A percentile compares a stretch with the other conserved stretches of the same genome.
These are phyloP conservation scores for Leccinum imitatum DNA, from an alignment of 768 basidiomycete genomes.

Conservation along the genomic window DNA sequence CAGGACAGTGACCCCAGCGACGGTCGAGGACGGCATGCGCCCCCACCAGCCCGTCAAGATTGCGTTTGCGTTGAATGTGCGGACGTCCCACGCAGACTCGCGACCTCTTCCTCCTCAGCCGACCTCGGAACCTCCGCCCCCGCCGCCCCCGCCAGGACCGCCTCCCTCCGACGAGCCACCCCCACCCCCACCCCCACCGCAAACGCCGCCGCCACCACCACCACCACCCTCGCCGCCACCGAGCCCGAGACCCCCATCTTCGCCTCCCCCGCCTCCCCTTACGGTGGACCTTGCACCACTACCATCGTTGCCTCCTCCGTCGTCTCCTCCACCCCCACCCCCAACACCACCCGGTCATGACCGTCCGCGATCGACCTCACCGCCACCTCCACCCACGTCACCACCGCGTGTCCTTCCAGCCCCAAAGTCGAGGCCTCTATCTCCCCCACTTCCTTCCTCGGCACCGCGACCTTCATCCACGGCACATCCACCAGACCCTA, in stretches of 20 bases:
- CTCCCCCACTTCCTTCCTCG: slow-evolving; percentile 24
- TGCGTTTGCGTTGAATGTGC: slow-evolving; percentile 32
- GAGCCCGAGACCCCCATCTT: slow-evolving; percentile 27
- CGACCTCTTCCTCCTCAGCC: slow-evolving; percentile 37
- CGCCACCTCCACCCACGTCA: slow-evolving; percentile 27
- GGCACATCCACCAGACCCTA: slow-evolving; percentile 25
- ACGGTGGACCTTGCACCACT: slow-evolving; percentile 6
- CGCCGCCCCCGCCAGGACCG: slow-evolving; percentile 33
- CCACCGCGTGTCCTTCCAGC: slow-evolving; percentile 23
- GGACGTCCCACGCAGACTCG: slow-evolving; percentile 25
- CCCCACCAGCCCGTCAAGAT: slow-evolving; percentile 35
- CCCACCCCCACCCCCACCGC: slow-evolving; percentile 12
- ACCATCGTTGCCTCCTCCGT: slow-evolving; percentile 23
- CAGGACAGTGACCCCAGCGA: slow-evolving; percentile 20
- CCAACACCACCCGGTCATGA: slow-evolving; percentile 14
- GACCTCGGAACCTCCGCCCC: slow-evolving; percentile 36
- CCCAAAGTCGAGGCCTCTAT: slow-evolving; percentile 30
- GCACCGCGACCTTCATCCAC: slow-evolving; percentile 16
- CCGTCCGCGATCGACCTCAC: slow-evolving; percentile 25
- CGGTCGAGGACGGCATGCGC: slow-evolving; percentile 31
- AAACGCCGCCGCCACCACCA: slow-evolving; percentile 24
- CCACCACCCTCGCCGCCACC: slow-evolving; percentile 18
- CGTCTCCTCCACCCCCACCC: slow-evolving; percentile 13
- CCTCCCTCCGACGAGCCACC: slow-evolving; percentile 25
- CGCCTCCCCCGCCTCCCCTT: slow-evolving; percentile 17